Percentiles rank a stretch among this genome's conserved stretches.
Conservation (phyloP, 2,329 filamentous ascomycete species). For the Pseudogymnoascus sp. region DNA sequence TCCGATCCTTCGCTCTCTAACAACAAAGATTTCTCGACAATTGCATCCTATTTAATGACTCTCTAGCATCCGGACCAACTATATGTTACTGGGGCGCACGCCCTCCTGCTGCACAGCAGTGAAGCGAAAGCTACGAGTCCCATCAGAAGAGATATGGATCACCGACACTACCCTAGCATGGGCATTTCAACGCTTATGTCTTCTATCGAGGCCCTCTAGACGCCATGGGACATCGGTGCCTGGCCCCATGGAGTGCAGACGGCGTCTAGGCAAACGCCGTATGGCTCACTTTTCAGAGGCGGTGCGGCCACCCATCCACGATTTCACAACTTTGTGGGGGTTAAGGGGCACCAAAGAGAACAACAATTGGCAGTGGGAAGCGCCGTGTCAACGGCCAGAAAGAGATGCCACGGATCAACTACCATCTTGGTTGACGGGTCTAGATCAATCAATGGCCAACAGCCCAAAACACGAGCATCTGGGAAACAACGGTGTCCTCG, state of each 20-base stretch:
- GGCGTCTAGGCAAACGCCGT: conserved; percentile 26
- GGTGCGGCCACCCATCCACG: conserved; percentile 13
- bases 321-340: conserved; percentile 17
- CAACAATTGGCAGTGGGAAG: conserved; percentile 25
- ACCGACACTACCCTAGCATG: conserved; percentile 46
- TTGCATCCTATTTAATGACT: background rate
- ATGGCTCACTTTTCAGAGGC: conserved; percentile 24
- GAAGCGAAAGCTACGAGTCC: conserved; percentile 32
- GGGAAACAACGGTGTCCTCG: background rate
- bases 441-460: background rate
- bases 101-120: conserved; percentile 41
- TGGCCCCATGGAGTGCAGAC: conserved; percentile 27
- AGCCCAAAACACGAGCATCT: background rate
- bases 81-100: background rate
- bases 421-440: conserved; percentile 19
- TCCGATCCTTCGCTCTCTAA: background rate
- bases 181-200: conserved; percentile 40
- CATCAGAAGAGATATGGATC: conserved; percentile 47
- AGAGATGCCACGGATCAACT: conserved; percentile 7
- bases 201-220: conserved; percentile 23
- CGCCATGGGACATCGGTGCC: conserved; percentile 29
- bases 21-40: background rate
- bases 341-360: conserved; percentile 20
- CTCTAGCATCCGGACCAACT: background rate
- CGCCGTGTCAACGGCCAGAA: conserved; percentile 17